Base-by-base conservation (phyloP, 352 stramenopile species). In the Detonula confervacea region DNA sequence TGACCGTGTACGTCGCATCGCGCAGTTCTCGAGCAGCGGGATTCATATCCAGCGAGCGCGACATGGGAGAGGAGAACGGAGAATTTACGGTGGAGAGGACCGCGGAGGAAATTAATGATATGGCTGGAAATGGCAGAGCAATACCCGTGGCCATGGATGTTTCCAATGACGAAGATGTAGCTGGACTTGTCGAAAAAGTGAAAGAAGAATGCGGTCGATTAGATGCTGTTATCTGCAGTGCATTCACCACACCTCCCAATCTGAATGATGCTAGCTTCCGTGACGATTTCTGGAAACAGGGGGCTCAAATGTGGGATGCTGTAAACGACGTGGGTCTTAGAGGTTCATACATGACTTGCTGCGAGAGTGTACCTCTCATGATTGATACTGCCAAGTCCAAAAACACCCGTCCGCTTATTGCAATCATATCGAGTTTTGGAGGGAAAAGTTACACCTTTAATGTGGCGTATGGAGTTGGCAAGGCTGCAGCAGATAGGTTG, bases 381-480 rank as follows among this genome's bases (percentile, higher is more conserved):
- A 89, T 93, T 65, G 77, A 91, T 27, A 93, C 86, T 16, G 72
- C 72, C 8, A 80, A 80, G 14, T 52, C 16, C 39, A 65, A 35
- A 25, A 12, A 27, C 4, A 74, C 33, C 7, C 59, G 63, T 55
- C 61, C 86, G 18, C 62, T 94, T 0, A 86, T 94, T 49, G 70
- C 37, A 18, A 66, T 93, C 29, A 69, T 95, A 14, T 86, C 62
- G n/a, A 87, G 66, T 51, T 95, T 95, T 73, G 90, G 90, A 25
- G 90, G 88, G 18, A 84, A 88, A 29, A 79, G 70, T 35, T 95
- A 95, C 51, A 93, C 90, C 0, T 95, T 95, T 69, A 95, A 94
- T 83, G 87, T 94, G 0, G 73, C 89, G 1, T 95, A 95, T 80
- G 90, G 90, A 22, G 84, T 94, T 22, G 86, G 77, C 37, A 95